A percentile compares a stretch with the other conserved stretches of the same genome.
phyloP scores from a whole-genome alignment of 2,329 filamentous ascomycete species.

The Pseudogymnoascus verrucosus region DNA sequence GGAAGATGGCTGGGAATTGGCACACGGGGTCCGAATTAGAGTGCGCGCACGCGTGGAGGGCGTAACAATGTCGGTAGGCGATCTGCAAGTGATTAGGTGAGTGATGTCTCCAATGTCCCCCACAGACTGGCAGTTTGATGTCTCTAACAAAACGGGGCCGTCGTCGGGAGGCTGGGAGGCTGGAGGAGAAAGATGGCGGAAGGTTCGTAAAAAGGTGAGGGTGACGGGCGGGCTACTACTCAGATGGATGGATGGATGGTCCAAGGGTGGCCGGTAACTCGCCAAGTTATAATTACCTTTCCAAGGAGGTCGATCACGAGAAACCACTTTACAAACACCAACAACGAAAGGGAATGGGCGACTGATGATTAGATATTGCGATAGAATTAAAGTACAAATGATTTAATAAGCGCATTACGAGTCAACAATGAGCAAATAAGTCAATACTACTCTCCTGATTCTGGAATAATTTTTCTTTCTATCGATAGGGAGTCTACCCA shows the following conservation, averaged over 20 bases:
- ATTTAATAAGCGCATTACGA: background rate
- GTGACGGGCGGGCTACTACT: background rate
- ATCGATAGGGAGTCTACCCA: background rate
- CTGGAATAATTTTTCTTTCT: background rate
- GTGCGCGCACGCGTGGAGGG: background rate
- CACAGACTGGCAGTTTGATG: background rate
- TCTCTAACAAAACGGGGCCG: conserved; percentile 6
- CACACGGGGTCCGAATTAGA: conserved; percentile 1
- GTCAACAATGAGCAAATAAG: background rate
- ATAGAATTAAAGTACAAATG: background rate
- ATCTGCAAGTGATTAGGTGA: conserved; percentile 1
- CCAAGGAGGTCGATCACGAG: background rate
- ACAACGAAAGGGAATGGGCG: background rate
- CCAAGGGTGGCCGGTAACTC: conserved; percentile 6
- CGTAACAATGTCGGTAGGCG: background rate
- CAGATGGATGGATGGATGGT: background rate
- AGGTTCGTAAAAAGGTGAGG: background rate
- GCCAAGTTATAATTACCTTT: conserved; percentile 8
- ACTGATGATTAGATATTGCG: background rate
- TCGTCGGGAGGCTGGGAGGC: background rate
- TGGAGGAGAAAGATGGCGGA: background rate
- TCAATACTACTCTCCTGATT: background rate
- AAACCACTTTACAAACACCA: background rate
- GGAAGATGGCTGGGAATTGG: conserved; percentile 7
- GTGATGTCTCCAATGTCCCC: background rate